A percentile compares a stretch with the other conserved stretches of the same genome.
phyloP scores from a whole-genome alignment of 305 asterid genomes.

The Fraxinus xanthoxyloides region DNA sequence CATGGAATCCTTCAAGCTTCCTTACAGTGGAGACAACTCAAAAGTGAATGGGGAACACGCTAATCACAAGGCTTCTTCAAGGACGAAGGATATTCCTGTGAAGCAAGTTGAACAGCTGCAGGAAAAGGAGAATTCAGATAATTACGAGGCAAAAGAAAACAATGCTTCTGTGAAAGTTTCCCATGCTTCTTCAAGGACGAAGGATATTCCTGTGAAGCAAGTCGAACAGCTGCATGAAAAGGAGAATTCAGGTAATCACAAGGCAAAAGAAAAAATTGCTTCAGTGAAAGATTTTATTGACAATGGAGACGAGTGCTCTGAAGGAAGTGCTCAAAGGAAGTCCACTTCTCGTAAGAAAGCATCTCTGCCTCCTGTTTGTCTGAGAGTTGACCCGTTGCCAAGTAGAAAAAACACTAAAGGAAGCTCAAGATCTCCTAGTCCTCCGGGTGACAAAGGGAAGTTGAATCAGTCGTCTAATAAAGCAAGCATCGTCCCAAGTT shows the following conservation, averaged over 20 bases:
- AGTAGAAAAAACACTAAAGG: conserved; percentile 42
- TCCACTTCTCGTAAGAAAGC: conserved; percentile 42
- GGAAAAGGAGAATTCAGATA: background rate
- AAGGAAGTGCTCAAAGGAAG: conserved; percentile 26
- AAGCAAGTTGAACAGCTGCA: conserved; percentile 36
- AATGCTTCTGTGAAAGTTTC: conserved; percentile 16
- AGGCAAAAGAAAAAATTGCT: conserved; percentile 22
- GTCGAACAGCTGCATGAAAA: conserved; percentile 24
- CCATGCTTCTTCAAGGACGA: background rate
- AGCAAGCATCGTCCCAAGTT: background rate
- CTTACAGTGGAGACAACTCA: conserved; percentile 15
- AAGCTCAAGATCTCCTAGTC: conserved; percentile 52
- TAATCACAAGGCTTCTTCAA: conserved; percentile 7
- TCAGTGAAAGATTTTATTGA: conserved; percentile 9
- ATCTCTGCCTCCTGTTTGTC: conserved; percentile 71
- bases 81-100: conserved; percentile 43
- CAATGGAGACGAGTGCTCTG: conserved; percentile 18
- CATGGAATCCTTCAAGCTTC: conserved; percentile 9
- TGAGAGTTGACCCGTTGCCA: conserved; percentile 76
- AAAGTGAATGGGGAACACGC: conserved; percentile 8
- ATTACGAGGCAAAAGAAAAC: conserved; percentile 15
- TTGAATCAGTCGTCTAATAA: conserved; percentile 11
- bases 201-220: conserved; percentile 53
- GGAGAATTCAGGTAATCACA: background rate
- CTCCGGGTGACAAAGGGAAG: conserved; percentile 39